Evolutionary conservation across 2,329 filamentous ascomycete genomes (phyloP), one percentile per base, ranked within the genome.

Genomic region (Arthrobotrys iridis): DNA sequence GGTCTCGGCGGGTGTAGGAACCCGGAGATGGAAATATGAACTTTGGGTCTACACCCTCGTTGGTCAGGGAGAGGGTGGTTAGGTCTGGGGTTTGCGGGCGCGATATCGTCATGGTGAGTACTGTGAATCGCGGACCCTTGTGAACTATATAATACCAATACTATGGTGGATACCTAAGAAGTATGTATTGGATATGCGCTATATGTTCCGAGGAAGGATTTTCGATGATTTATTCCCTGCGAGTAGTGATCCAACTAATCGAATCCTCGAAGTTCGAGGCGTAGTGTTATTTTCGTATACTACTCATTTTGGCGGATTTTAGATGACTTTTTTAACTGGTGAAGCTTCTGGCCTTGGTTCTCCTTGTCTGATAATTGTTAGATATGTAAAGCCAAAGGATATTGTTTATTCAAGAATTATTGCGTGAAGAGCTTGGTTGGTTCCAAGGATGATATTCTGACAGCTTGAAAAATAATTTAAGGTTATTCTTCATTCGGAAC

Each of bases 221-320:
- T n/a, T n/a, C n/a, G n/a, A n/a, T n/a, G n/a, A n/a, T n/a, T n/a
- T n/a, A n/a, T n/a, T n/a, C n/a, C n/a, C n/a, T n/a, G n/a, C n/a
- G n/a, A 30, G 46, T 4, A 4, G 11, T 55, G n/a, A n/a, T n/a
- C n/a, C n/a, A n/a, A n/a, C 8, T 15, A 55, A 55, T 10, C 20
- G n/a, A 30, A 11, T 55, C 50, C 50, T 45, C 55, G 55, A 43
- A n/a, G 4, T 40, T 22, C 22, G 30, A 37, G 26, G 50, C 5
- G 30, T 28, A 7, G 5, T 13, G n/a, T 62, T 60, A 70, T 43
- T 37, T 70, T 55, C 45, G 55, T 70, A 55, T 70, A 70, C 52
- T 68, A 68, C 65, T 70, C 66, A 70, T 70, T 46, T 70, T 63
- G 55, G 55, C 13, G 15, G 28, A 52, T n/a, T n/a, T n/a, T 33